phyloP scores from a whole-genome alignment of 345 rosid species.

The Melaleuca quinquenervia region DNA sequence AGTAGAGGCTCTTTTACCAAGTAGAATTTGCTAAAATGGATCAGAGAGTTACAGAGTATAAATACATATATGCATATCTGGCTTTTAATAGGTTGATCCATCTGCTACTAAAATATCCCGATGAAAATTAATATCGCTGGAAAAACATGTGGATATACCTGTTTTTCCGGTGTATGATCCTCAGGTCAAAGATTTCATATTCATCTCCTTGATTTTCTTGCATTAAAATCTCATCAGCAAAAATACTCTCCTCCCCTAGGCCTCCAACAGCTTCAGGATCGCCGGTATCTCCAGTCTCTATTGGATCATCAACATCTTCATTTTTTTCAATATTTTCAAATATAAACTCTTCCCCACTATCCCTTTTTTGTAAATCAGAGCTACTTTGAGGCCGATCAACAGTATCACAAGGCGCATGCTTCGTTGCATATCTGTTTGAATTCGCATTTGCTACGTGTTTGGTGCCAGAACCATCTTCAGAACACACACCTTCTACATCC shows the following conservation, averaged over 20 bases:
- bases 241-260: not conserved
- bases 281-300: slow-evolving; percentile 2
- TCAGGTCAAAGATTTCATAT: slow-evolving; percentile 67
- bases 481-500: not conserved
- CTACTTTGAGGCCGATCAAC: not conserved
- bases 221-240: slow-evolving; percentile 38
- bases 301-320: not conserved
- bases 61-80: not conserved
- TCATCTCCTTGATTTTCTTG: slow-evolving; percentile 38
- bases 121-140: not conserved
- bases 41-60: not conserved
- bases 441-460: not conserved
- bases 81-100: not conserved
- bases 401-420: not conserved
- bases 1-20: not conserved
- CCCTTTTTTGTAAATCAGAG: not conserved
- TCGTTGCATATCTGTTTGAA: not conserved
- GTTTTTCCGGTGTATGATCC: slow-evolving; percentile 88
- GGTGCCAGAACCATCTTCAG: not conserved
- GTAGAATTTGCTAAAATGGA: not conserved
- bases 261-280: slow-evolving; percentile 14
- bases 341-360: not conserved
- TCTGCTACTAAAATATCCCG: not conserved
- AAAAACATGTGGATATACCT: slow-evolving; percentile 30
- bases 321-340: not conserved